Evolutionary conservation across 768 basidiomycete species (phyloP), one percentile per base, ranked within the genome.

Genomic region (Hortiboletus campestris): DNA sequence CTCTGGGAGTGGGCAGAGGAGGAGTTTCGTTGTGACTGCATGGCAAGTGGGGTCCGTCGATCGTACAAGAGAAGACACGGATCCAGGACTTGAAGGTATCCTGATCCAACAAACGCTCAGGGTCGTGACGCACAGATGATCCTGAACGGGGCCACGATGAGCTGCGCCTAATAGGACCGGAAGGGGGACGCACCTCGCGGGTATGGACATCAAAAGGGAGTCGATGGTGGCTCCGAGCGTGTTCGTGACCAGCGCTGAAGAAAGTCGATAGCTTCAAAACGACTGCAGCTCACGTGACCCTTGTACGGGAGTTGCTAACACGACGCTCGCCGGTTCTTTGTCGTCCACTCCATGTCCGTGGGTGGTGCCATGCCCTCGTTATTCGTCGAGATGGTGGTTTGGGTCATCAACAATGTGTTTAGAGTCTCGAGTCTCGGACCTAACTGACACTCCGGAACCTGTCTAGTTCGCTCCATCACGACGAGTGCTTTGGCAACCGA

Each of bases 401-500:
- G 28, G 20, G 25, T 22, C 38, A 3, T 31, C 19, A 19, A n/a
- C 6, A 22, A 29, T 22, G 36, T 25, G 35, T 41, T 16, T 17
- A 35, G 22, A 46, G 32, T 40, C 19, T 41, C 43, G 22, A 44
- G 22, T 28, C 2, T 47, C 35, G 29, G 39, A 56, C n/a, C 59
- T 34, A 20, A 11, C 38, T 29, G 25, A 39, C 38, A 45, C 34
- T 43, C 42, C 43, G 2, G 16, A 25, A 25, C 25, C 25, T 25
- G 25, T 25, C 25, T 25, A 25, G 25, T 25, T 25, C 4, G 19
- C 39, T 49, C 42, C 59, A 42, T 62, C 61, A 46, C 62, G 48
- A 64, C 61, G 53, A 63, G 58, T 49, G 58, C 46, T 22, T 29
- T 64, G 49, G 38, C 61, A 61, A 62, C 61, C 62, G 20, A 41